These are phyloP conservation scores for Stellera chamaejasme DNA, from an alignment of 345 rosid species.

Conservation along the genomic window DNA sequence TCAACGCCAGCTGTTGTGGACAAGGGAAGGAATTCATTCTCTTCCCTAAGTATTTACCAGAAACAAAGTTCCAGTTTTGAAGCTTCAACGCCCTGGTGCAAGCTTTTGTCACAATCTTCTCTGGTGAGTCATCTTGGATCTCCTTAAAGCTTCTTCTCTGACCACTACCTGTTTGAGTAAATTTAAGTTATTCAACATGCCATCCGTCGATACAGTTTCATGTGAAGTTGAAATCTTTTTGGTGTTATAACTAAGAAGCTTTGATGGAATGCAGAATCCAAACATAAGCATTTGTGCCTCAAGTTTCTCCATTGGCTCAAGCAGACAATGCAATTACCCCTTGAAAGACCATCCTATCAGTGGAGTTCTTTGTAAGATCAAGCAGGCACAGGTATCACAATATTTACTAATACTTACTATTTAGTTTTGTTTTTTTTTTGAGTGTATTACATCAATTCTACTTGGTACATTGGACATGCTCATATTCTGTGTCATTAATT, in stretches of 20 bases:
- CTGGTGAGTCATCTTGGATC: constrained; percentile 34
- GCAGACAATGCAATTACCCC: constrained; percentile 37
- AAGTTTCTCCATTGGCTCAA: constrained; percentile 53
- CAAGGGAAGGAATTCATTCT: constrained; percentile 43
- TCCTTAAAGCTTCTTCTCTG: neutral
- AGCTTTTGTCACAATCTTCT: constrained; percentile 62
- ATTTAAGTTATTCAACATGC: neutral
- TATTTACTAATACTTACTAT: neutral
- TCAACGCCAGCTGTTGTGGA: constrained; percentile 41
- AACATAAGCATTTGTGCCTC: constrained; percentile 31
- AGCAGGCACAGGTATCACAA: constrained; percentile 44
- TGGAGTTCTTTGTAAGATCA: constrained; percentile 51
- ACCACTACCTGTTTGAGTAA: neutral
- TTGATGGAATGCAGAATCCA: constrained; percentile 46
- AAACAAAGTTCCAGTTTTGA: constrained; percentile 35
- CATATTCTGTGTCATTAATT: constrained; percentile 9
- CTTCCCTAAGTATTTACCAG: constrained; percentile 34
- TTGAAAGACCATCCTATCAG: constrained; percentile 46
- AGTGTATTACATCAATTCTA: too few species aligned
- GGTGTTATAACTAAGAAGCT: too few species aligned
- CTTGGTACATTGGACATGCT: neutral
- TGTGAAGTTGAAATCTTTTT: too few species aligned
- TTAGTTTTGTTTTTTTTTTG: too few species aligned
- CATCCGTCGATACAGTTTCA: too few species aligned
- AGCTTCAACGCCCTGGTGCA: constrained; percentile 57